A percentile compares a stretch with the other conserved stretches of the same genome.
These are phyloP conservation scores for Lactarius hengduanensis DNA, from an alignment of 768 basidiomycete species.

Conservation along the genomic window DNA sequence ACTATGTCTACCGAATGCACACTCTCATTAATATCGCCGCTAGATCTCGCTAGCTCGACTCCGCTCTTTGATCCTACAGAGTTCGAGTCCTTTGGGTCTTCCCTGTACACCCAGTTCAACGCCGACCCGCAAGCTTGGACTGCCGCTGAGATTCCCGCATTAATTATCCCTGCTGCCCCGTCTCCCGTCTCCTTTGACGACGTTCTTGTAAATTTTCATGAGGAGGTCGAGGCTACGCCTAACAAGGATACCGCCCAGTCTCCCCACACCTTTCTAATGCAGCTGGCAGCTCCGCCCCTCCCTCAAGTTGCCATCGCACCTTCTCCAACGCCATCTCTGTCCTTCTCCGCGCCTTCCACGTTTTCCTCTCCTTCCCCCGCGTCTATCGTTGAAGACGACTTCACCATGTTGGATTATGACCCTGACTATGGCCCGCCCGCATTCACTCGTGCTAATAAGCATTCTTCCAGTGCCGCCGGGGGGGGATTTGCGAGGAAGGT, in stretches of 20 bases:
- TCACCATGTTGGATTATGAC: not conserved
- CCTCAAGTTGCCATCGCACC: not conserved
- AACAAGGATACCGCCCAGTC: not conserved
- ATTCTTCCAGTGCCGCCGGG: not conserved
- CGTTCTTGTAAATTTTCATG: not conserved
- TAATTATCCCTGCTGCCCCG: not conserved
- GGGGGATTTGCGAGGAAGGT: not conserved
- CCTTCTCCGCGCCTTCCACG: constrained; percentile 8
- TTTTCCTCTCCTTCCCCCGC: constrained; percentile 5
- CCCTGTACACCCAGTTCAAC: constrained; percentile 4
- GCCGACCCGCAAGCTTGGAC: not conserved
- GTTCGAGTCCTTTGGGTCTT: constrained; percentile 14
- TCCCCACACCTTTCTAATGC: not conserved
- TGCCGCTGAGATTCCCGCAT: not conserved
- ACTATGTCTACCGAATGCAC: not conserved
- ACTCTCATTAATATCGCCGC: not conserved
- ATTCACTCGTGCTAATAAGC: not conserved
- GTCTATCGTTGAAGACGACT: constrained; percentile 2
- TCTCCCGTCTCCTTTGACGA: not conserved
- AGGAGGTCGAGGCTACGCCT: not conserved
- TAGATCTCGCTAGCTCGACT: not conserved
- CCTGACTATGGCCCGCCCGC: not conserved
- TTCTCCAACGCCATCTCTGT: constrained; percentile 16
- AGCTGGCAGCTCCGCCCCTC: not conserved
- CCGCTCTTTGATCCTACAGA: not conserved